Conservation (phyloP, 306 rosid species). For the Lathyrus oleraceus region DNA sequence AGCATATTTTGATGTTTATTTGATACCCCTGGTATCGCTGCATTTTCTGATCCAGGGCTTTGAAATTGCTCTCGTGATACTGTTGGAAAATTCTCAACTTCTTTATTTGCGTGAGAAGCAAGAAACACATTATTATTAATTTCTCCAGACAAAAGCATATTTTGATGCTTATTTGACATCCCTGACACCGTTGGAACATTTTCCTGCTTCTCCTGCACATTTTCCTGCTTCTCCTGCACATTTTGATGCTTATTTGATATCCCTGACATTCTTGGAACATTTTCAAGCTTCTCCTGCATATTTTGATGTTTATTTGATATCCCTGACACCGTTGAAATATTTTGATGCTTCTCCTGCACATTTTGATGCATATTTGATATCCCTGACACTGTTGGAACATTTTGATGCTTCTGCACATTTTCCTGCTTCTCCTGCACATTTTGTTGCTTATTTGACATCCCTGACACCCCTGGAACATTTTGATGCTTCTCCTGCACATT, state of each 20-base stretch:
- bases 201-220: no score
- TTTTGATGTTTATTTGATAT: no score
- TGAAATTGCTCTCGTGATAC: slow-evolving; percentile 49
- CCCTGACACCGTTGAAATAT: no score
- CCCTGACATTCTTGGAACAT: no score
- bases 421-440: slow-evolving; percentile 40
- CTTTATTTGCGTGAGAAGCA: slow-evolving; percentile 45
- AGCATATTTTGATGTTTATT: no score
- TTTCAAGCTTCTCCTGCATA: no score
- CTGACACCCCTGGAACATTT: background rate
- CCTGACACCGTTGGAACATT: slow-evolving; percentile 26
- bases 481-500: no score
- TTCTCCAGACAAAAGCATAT: slow-evolving; percentile 49
- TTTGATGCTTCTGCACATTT: slow-evolving; percentile 30
- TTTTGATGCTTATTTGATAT: no score
- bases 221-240: no score
- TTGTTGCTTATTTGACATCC: slow-evolving; percentile 45
- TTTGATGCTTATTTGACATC: slow-evolving; percentile 47
- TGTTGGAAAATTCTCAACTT: slow-evolving; percentile 37
- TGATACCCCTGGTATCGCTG: slow-evolving; percentile 1
- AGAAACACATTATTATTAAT: slow-evolving; percentile 47
- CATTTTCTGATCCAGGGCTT: slow-evolving; percentile 41
- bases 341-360: no score
- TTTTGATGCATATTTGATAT: no score
- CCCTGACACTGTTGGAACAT: no score